A percentile compares a stretch with the other conserved stretches of the same genome.
phyloP scores from a whole-genome alignment of 352 stramenopile species.

The Phytophthora litchii region DNA sequence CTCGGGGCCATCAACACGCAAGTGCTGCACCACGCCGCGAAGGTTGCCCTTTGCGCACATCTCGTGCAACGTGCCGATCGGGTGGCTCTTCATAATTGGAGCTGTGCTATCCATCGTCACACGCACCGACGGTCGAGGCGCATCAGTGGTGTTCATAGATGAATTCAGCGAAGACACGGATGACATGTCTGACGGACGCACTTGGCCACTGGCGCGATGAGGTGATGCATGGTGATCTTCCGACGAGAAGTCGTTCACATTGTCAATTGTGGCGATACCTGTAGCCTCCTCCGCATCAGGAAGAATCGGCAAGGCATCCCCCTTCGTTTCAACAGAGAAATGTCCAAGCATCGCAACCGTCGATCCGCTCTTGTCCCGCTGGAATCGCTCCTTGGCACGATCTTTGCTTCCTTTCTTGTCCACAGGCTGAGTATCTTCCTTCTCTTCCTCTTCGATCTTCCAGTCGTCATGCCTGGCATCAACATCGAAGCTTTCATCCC shows the following conservation, averaged over 20 bases:
- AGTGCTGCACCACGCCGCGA: constrained; percentile 75
- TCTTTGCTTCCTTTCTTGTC: constrained; percentile 22
- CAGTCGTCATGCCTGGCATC: constrained; percentile 28
- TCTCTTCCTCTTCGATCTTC: constrained; percentile 40
- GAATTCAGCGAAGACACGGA: constrained; percentile 36
- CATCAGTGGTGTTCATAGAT: constrained; percentile 46
- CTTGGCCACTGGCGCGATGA: constrained; percentile 28
- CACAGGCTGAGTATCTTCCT: constrained; percentile 17
- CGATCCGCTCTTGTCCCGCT: constrained; percentile 58
- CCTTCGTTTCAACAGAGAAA: constrained; percentile 66
- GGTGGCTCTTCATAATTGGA: constrained; percentile 78
- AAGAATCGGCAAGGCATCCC: constrained; percentile 57
- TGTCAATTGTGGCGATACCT: constrained; percentile 63
- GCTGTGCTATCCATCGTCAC: constrained; percentile 74
- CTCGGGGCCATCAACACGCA: constrained; percentile 75
- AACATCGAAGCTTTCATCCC: constrained; percentile 44
- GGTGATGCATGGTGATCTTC: constrained; percentile 39
- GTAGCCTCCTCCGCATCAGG: constrained; percentile 55
- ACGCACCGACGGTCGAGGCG: constrained; percentile 66
- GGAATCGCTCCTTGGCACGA: constrained; percentile 31
- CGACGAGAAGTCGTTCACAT: constrained; percentile 50
- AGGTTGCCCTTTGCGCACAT: constrained; percentile 83
- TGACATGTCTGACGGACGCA: constrained; percentile 48
- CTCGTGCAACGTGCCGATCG: constrained; percentile 81
- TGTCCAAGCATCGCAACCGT: constrained; percentile 78